These are phyloP conservation scores for Kodamaea hsintzibuensis DNA, from an alignment of 805 yeast genomes.

Conservation along the genomic window DNA sequence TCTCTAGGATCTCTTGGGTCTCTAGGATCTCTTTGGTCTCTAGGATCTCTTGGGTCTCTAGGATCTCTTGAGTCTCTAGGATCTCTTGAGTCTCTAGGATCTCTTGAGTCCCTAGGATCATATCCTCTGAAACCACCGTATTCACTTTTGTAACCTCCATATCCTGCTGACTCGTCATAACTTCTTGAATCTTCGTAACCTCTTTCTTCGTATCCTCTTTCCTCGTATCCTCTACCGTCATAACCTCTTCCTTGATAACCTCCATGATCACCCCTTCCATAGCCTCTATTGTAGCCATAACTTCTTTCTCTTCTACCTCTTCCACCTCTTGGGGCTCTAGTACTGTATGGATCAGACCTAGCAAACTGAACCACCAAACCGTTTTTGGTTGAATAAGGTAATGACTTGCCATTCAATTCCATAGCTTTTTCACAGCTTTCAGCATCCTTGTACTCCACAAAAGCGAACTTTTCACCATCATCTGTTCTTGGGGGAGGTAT, in stretches of 20 bases:
- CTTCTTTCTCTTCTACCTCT: neutral
- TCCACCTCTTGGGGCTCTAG: constrained; percentile 29
- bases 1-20: constrained; percentile 15
- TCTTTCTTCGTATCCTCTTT: neutral
- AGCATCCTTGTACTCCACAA: constrained; percentile 55
- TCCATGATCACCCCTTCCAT: no score
- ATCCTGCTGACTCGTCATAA: neutral
- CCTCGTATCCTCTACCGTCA: neutral
- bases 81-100: neutral
- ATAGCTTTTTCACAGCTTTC: constrained; percentile 59
- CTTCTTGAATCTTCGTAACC: neutral
- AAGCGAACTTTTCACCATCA: constrained; percentile 62
- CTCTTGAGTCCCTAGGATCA: constrained; percentile 1
- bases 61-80: neutral
- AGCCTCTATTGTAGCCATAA: neutral
- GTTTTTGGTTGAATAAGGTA: constrained; percentile 41
- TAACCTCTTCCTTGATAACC: neutral
- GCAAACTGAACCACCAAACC: constrained; percentile 57
- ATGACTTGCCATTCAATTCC: constrained; percentile 45
- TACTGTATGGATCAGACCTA: constrained; percentile 51
- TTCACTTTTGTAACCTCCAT: constrained; percentile 18
- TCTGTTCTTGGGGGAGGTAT: constrained; percentile 63
- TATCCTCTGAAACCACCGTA: constrained; percentile 16
- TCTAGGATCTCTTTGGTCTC: constrained; percentile 15
- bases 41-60: constrained; percentile 15